Evolutionary conservation across 805 yeast genomes (phyloP).

Genomic region (Hanseniaspora guilliermondii): DNA sequence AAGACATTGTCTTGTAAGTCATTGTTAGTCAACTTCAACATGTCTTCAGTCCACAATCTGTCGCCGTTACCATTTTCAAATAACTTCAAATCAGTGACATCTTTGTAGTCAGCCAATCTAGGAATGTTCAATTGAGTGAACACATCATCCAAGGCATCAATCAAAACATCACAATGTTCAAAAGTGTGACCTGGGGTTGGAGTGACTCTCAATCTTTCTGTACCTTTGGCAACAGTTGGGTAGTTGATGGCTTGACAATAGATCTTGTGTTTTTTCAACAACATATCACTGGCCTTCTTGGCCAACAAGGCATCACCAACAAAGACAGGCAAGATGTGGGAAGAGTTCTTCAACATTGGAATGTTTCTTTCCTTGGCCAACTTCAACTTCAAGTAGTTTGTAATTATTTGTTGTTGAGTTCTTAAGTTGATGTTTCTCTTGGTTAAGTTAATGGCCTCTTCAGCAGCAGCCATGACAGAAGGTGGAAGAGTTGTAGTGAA

Average conservation of each 20-base stretch:
- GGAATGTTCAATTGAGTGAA: conserved; percentile 63
- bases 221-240: conserved; percentile 94
- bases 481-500: conserved; percentile 97
- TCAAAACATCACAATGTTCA: conserved; percentile 60
- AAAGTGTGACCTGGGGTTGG: conserved; percentile 94
- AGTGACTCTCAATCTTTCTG: conserved; percentile 93
- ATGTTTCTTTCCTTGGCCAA: conserved; percentile 54
- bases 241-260: conserved; percentile 97
- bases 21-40: conserved; percentile 48
- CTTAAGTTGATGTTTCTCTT: conserved; percentile 67
- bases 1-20: conserved; percentile 57
- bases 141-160: conserved; percentile 68
- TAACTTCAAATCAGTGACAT: conserved; percentile 20
- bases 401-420: conserved; percentile 70
- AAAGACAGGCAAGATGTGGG: conserved; percentile 90
- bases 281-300: conserved; percentile 77
- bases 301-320: conserved; percentile 92
- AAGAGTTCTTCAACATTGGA: conserved; percentile 95
- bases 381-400: conserved; percentile 68
- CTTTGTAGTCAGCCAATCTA: conserved; percentile 66
- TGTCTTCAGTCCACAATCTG: conserved; percentile 82
- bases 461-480: conserved; percentile 91
- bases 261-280: conserved; percentile 71
- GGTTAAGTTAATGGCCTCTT: conserved; percentile 75
- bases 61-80: conserved; percentile 27